Evolutionary conservation across 2,329 filamentous ascomycete genomes (phyloP).

Genomic region (Hirsutella minnesotensis): DNA sequence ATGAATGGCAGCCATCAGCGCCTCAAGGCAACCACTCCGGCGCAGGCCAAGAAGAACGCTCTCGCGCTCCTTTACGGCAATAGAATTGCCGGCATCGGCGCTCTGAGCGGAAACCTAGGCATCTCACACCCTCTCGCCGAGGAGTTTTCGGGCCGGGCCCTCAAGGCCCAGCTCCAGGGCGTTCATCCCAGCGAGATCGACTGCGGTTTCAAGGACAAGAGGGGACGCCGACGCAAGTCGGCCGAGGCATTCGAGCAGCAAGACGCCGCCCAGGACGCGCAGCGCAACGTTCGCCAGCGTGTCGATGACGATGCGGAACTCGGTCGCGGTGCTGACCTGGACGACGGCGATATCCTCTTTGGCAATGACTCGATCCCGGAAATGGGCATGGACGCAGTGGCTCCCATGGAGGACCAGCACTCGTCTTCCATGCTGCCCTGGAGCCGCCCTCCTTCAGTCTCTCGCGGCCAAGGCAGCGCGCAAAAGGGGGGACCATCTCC

Average conservation of each 20-base stretch:
- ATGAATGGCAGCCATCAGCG: conserved; percentile 33
- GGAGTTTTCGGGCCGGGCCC: conserved; percentile 30
- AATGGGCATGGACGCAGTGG: conserved; percentile 55
- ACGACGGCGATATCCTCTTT: conserved; percentile 17
- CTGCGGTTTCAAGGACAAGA: conserved; percentile 5
- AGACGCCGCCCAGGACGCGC: conserved; percentile 9
- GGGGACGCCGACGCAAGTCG: conserved; percentile 28
- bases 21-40: conserved; percentile 12
- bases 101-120: conserved; percentile 11
- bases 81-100: conserved; percentile 22
- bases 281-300: conserved; percentile 26
- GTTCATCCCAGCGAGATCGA: conserved; percentile 10
- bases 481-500: conserved; percentile 20
- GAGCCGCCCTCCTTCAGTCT: conserved; percentile 37
- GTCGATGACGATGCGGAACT: conserved; percentile 16
- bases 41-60: conserved; percentile 28
- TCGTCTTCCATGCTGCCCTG: conserved; percentile 40
- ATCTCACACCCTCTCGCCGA: conserved; percentile 30
- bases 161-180: conserved; percentile 22
- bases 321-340: conserved; percentile 12
- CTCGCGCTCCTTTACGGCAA: conserved; percentile 16
- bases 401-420: conserved; percentile 55
- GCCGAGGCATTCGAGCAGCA: conserved; percentile 31
- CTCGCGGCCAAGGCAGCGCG: conserved; percentile 25
- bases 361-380: conserved; percentile 43